These are phyloP conservation scores for Vigna radiata DNA, from an alignment of 306 rosid species.

Conservation along the genomic window DNA sequence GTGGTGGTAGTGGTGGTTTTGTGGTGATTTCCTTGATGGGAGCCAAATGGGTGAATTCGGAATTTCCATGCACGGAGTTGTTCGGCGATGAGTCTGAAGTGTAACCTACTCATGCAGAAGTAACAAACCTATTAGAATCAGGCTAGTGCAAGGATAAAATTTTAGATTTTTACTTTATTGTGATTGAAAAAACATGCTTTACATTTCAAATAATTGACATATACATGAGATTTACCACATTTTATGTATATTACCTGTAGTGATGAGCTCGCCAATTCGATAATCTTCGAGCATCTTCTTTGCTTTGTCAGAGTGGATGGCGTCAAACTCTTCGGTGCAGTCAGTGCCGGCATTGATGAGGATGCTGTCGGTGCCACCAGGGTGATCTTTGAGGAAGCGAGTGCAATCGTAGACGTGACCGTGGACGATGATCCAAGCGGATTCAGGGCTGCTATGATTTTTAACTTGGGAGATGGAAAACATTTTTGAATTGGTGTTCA, in stretches of 20 bases:
- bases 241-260: slow-evolving; percentile 46
- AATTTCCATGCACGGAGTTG: slow-evolving; percentile 65
- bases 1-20: neutral
- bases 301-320: slow-evolving; percentile 92
- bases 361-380: slow-evolving; percentile 90
- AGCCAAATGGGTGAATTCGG: slow-evolving; percentile 46
- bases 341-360: slow-evolving; percentile 90
- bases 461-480: slow-evolving; percentile 70
- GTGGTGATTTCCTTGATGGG: slow-evolving; percentile 59
- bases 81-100: slow-evolving; percentile 66
- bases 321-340: slow-evolving; percentile 91
- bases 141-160: too few species aligned
- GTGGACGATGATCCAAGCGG: slow-evolving; percentile 87
- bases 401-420: slow-evolving; percentile 87
- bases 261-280: slow-evolving; percentile 70
- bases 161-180: too few species aligned
- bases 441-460: slow-evolving; percentile 57
- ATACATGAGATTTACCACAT: too few species aligned
- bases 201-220: too few species aligned
- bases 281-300: slow-evolving; percentile 75
- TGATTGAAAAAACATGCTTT: too few species aligned
- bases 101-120: slow-evolving; percentile 8
- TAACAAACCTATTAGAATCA: neutral
- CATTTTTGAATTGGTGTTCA: slow-evolving; percentile 66
- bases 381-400: slow-evolving; percentile 79